Evolutionary conservation across 768 basidiomycete species (phyloP), one percentile per base, ranked within the genome.

Genomic region (Hydnum rufescens): DNA sequence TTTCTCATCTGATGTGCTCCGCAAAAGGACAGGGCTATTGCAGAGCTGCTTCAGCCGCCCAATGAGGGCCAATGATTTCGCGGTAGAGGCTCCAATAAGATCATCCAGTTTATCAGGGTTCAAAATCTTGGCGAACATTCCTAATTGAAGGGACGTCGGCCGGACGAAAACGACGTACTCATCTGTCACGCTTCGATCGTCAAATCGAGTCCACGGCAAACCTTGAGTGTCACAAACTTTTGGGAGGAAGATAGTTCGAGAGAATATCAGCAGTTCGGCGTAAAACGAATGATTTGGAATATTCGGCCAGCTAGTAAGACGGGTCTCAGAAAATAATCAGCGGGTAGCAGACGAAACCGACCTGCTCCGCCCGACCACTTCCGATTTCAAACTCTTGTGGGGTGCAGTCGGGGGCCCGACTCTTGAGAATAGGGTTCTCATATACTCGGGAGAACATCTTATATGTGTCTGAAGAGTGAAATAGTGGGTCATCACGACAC

Each of bases 111-210:
- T 76, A 49, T 78, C 76, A 0, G 80, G 77, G 28, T 76, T 71
- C 4, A 99, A 73, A 6, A 96, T 77, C 42, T 72, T 77, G 5
- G 70, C 67, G 60, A 90, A 88, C 59, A 97, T 80, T 8, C 74
- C 69, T 4, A 85, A 64, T 59, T 99, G 93, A 18, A 95, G 66
- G n/a, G 66, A 48, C 0, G 89, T 90, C 0, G 95, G 93, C 3
- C 79, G 78, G 29, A 95, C 72, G 63, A 97, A 97, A n/a, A 97
- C 79, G n/a, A 93, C 83, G 62, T 93, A 96, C 77, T 99, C 95
- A 61, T 85, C 93, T 97, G 57, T 4, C 25, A 18, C 3, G 34
- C 34, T 5, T 42, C 26, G 18, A 22, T 18, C 42, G 42, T 54
- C 39, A 57, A 26, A 18, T 47, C 19, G 31, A 30, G 26, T 25